Percentiles rank a stretch among this genome's conserved stretches.
Conservation (phyloP, 208 protist genomes). For the Crithidia acanthocephali region DNA sequence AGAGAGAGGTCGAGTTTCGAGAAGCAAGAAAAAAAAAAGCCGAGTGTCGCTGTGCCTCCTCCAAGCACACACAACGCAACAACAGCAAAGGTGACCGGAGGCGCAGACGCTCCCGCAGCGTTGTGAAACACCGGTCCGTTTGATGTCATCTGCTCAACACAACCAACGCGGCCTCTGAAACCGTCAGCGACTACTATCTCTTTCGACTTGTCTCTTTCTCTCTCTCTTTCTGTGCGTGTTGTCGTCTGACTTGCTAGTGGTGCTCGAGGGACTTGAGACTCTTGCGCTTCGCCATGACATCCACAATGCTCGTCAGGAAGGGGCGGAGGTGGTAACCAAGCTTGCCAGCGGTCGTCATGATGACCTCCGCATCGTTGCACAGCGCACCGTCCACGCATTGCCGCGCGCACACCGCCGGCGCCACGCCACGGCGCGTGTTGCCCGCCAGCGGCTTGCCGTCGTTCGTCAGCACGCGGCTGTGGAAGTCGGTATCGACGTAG, state of each 20-base stretch:
- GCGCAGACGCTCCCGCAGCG: too few relatives aligned
- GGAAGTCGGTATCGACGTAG: constrained; percentile 89
- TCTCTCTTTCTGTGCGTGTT: neutral
- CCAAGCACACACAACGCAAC: neutral
- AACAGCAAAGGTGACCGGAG: too few relatives aligned
- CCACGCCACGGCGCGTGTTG: constrained; percentile 63
- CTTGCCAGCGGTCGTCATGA: constrained; percentile 71
- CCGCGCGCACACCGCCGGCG: constrained; percentile 53
- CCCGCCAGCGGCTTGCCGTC: constrained; percentile 40
- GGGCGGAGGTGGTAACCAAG: constrained; percentile 83
- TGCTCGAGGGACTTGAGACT: constrained; percentile 73
- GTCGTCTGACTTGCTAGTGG: constrained; percentile 1
- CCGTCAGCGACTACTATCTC: too few relatives aligned
- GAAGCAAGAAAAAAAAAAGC: constrained; percentile 8
- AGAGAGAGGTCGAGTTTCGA: neutral
- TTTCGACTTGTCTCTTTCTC: too few relatives aligned
- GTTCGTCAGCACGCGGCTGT: constrained; percentile 54
- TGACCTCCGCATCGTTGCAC: constrained; percentile 66
- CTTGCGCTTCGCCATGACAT: constrained; percentile 68
- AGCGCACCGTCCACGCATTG: constrained; percentile 63
- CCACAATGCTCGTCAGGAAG: constrained; percentile 66
- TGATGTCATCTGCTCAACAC: too few relatives aligned
- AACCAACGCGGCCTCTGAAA: too few relatives aligned
- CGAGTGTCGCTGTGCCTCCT: too few relatives aligned
- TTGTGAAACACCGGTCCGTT: too few relatives aligned